Evolutionary conservation across 495 filamentous ascomycete genomes (phyloP), one percentile per base, ranked within the genome.

Genomic region (Durotheca rogersii): DNA sequence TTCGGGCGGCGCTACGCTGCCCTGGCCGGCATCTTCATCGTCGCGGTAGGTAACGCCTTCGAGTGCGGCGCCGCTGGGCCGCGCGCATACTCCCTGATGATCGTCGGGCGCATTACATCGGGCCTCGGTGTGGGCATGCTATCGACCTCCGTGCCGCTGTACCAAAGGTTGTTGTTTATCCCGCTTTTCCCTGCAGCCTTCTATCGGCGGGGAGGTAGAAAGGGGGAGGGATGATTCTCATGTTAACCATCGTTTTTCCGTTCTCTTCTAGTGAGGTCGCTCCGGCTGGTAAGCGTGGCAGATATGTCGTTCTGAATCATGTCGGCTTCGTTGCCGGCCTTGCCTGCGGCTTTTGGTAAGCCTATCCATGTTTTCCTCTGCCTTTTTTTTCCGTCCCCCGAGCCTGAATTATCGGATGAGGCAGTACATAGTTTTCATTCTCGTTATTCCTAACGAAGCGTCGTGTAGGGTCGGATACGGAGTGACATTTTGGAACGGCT

Each of bases 291-390:
- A 66, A 75, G 33, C 69, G 79, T 4, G 79, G 79, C 0, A 72
- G 69, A 45, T 75, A 75, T 42, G 78, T 82, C 1, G 76, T 81
- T 16, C 65, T 81, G 55, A 81, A 81, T 51, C 79, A 82, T 39
- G 70, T 81, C 51, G 78, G 79, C 4, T 72, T 82, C 38, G 72
- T 81, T 25, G 67, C 68, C 7, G 78, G 79, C 23, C 47, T 82
- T 1, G 75, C 75, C 0, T 38, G 47, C 2, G 79, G 78, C 0
- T 79, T 82, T 44, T 82, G 79, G 77, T 80, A 63, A 36, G 68
- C 25, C 12, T 6, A 0, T 5, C 15, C 14, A n/a, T n/a, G n/a
- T n/a, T n/a, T n/a, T n/a, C n/a, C n/a, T n/a, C n/a, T n/a, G n/a
- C n/a, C n/a, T n/a, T n/a, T n/a, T n/a, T n/a, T n/a, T n/a, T n/a